Percentiles rank a stretch among this genome's conserved stretches.
These are phyloP conservation scores for Neurospora sp. DNA, from an alignment of 495 filamentous ascomycete genomes.

Conservation along the genomic window DNA sequence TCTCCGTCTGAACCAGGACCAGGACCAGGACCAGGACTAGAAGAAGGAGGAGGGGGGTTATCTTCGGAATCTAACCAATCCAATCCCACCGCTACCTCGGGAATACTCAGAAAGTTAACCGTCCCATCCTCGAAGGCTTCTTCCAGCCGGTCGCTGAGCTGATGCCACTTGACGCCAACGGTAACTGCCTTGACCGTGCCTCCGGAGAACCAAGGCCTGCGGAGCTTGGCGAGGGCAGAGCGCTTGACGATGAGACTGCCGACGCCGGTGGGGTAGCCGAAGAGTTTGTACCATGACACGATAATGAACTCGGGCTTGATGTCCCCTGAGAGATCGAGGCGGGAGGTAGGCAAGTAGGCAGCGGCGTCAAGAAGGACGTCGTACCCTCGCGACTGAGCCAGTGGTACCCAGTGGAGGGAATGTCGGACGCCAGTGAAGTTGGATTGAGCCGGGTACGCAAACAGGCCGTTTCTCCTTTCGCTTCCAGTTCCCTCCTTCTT, in stretches of 20 bases:
- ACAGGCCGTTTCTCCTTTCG: conserved; percentile 25
- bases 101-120: conserved; percentile 46
- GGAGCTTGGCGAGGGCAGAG: conserved; percentile 29
- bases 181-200: conserved; percentile 49
- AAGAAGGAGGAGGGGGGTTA: neutral
- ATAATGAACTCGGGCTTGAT: conserved; percentile 46
- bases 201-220: conserved; percentile 49
- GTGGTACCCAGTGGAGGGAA: conserved; percentile 39
- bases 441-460: conserved; percentile 56
- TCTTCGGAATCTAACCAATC: conserved; percentile 17
- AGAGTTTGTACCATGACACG: conserved; percentile 55
- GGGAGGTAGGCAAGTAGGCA: conserved; percentile 43
- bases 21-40: neutral
- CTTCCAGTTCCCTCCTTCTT: neutral
- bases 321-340: conserved; percentile 38
- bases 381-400: conserved; percentile 30
- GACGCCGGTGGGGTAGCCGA: conserved; percentile 50
- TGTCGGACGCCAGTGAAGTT: conserved; percentile 53
- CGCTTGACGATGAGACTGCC: conserved; percentile 46
- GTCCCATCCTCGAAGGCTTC: conserved; percentile 52
- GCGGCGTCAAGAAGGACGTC: conserved; percentile 51
- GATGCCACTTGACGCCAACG: conserved; percentile 40
- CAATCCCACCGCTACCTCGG: conserved; percentile 44
- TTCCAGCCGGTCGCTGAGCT: conserved; percentile 27
- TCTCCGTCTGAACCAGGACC: neutral